Conservation (phyloP, 129 eudicot species). For the Mikania micrantha region DNA sequence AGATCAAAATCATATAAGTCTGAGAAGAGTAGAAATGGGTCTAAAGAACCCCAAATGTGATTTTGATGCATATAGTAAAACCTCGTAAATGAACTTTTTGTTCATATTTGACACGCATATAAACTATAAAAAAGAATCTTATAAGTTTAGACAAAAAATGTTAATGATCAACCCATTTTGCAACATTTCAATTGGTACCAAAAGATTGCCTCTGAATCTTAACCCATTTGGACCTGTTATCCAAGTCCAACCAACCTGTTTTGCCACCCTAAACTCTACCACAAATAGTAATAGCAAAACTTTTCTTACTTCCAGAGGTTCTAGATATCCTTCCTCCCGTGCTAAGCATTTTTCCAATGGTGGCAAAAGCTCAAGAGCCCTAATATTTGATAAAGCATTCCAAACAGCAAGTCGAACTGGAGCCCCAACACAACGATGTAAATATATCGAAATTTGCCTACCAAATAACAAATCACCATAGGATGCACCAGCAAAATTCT, state of each 20-base stretch:
- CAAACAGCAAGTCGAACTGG: constrained; percentile 75
- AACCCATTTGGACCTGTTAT: not conserved
- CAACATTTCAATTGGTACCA: not conserved
- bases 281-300: not conserved
- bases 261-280: constrained; percentile 1
- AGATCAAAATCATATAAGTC: not conserved
- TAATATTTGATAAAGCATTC: constrained; percentile 69
- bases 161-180: not conserved
- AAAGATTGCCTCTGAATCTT: not conserved
- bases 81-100: not conserved
- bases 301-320: constrained; percentile 70
- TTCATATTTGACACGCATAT: not conserved
- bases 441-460: constrained; percentile 71
- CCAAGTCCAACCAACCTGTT: constrained; percentile 12
- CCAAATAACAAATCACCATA: constrained; percentile 82
- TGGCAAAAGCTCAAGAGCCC: constrained; percentile 89
- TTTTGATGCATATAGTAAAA: not conserved
- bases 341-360: constrained; percentile 58
- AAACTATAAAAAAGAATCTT: not conserved
- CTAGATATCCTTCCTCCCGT: constrained; percentile 69
- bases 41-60: not conserved
- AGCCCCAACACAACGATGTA: constrained; percentile 67
- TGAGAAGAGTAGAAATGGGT: not conserved
- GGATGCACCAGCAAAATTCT: constrained; percentile 85
- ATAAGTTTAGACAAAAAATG: not conserved